These are phyloP conservation scores for Populus euphratica DNA, from an alignment of 345 rosid genomes.

Conservation along the genomic window DNA sequence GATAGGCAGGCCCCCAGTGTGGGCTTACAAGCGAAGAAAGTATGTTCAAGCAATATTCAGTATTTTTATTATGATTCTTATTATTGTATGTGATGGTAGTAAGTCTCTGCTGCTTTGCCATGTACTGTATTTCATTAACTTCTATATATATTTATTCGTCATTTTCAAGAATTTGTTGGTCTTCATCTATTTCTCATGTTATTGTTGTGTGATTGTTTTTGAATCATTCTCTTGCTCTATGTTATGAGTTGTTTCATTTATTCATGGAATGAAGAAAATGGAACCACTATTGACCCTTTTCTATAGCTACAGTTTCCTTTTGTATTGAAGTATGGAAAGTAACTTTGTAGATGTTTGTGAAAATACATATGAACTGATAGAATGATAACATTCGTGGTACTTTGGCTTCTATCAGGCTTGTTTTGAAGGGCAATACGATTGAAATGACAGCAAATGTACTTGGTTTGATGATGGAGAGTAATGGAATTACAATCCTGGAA, in stretches of 20 bases:
- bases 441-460: conserved; percentile 77
- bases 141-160: background rate
- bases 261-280: too few species aligned
- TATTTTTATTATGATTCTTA: too few species aligned
- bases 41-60: too few species aligned
- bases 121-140: background rate
- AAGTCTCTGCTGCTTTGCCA: background rate
- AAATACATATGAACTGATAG: background rate
- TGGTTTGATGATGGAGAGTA: conserved; percentile 95
- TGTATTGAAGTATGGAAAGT: background rate
- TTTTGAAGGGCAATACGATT: conserved; percentile 62
- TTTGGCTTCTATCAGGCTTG: conserved; percentile 52
- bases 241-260: too few species aligned
- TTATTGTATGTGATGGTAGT: background rate
- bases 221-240: too few species aligned
- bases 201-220: too few species aligned
- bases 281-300: too few species aligned
- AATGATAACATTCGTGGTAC: conserved; percentile 14
- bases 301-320: too few species aligned
- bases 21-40: too few species aligned
- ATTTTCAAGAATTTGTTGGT: too few species aligned
- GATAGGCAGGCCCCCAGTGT: too few species aligned
- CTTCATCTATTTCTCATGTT: too few species aligned
- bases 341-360: background rate
- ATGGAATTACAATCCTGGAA: conserved; percentile 88